phyloP scores from a whole-genome alignment of 2,329 filamentous ascomycete genomes.

The Simplicillium sp. region DNA sequence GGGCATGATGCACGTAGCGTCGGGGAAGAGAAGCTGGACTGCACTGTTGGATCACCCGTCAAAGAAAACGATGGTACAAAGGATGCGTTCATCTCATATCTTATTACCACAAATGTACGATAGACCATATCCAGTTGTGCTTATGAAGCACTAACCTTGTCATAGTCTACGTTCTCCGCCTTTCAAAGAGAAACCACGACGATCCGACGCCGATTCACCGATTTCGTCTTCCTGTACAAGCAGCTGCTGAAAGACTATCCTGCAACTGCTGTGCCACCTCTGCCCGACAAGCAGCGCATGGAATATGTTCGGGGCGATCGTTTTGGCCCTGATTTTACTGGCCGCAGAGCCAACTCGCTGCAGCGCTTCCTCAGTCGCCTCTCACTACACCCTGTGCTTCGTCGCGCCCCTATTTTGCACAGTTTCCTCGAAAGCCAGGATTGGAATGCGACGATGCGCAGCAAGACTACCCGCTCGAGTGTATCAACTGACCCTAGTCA shows the following conservation, averaged over 20 bases:
- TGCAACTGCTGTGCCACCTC: constrained; percentile 82
- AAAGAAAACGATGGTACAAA: constrained; percentile 97
- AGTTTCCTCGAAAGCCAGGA: constrained; percentile 87
- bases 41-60: constrained; percentile 70
- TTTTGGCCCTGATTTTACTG: constrained; percentile 88
- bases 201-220: constrained; percentile 87
- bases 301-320: constrained; percentile 95
- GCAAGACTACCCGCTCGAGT: constrained; percentile 58
- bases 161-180: constrained; percentile 82
- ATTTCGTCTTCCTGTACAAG: constrained; percentile 96
- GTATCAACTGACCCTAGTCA: constrained; percentile 33
- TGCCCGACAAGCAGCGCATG: constrained; percentile 99
- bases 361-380: constrained; percentile 84
- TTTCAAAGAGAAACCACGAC: constrained; percentile 75
- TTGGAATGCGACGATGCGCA: constrained; percentile 94
- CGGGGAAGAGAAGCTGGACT: constrained; percentile 70
- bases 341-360: constrained; percentile 78
- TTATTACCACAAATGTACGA: constrained; percentile 77
- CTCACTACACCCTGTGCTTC: constrained; percentile 79
- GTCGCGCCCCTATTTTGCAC: constrained; percentile 72
- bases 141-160: neutral
- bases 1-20: constrained; percentile 47
- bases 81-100: constrained; percentile 91
- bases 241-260: constrained; percentile 80
- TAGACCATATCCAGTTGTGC: constrained; percentile 4